Evolutionary conservation across 306 rosid genomes (phyloP).

Genomic region (Rosa multiflora): DNA sequence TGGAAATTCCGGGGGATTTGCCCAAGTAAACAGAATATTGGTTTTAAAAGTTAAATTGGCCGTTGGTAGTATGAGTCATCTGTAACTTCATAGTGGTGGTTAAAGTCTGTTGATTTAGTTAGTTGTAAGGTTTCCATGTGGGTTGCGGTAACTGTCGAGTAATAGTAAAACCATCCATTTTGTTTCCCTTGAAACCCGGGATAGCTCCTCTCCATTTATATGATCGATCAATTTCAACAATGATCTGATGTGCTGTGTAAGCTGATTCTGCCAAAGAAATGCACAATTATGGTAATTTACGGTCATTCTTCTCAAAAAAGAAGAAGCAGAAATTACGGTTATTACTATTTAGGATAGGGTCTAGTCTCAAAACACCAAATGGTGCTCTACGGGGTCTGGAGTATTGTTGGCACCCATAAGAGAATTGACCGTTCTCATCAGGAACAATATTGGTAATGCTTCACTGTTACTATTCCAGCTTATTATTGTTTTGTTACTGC

Average conservation of each 20-base stretch:
- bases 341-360: neutral
- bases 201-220: neutral
- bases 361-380: neutral
- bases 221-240: neutral
- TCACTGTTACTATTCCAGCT: neutral
- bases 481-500: neutral
- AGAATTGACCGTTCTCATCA: neutral
- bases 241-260: neutral
- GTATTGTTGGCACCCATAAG: neutral
- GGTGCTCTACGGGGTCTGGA: neutral
- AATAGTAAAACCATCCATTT: neutral
- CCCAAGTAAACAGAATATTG: neutral
- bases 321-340: neutral
- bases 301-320: neutral
- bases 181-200: neutral
- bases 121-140: neutral
- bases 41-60: neutral
- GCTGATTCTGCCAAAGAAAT: neutral
- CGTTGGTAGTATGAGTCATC: neutral
- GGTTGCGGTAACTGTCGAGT: neutral
- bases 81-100: neutral
- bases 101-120: neutral
- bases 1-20: neutral
- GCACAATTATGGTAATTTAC: neutral
- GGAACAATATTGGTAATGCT: neutral